These are phyloP conservation scores for Erodium trifolium DNA, from an alignment of 441 rosid genomes.

Conservation along the genomic window DNA sequence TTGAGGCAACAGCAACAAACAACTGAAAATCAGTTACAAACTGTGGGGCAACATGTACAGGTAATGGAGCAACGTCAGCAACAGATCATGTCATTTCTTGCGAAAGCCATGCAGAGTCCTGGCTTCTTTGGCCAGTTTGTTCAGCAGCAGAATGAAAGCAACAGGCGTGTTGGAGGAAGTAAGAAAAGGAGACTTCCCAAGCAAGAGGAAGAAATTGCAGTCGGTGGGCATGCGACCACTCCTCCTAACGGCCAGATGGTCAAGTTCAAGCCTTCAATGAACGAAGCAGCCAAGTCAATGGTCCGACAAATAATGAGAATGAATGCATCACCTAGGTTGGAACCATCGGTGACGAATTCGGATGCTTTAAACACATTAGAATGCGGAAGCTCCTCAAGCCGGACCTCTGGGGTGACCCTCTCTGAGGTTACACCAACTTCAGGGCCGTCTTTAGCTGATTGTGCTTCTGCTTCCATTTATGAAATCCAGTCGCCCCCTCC, in stretches of 20 bases:
- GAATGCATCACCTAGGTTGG: constrained; percentile 27
- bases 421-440: constrained; percentile 43
- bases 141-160: constrained; percentile 37
- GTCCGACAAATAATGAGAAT: constrained; percentile 37
- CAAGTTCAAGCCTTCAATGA: constrained; percentile 44
- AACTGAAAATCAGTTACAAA: constrained; percentile 45
- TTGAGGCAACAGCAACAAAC: constrained; percentile 67
- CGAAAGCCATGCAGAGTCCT: constrained; percentile 47
- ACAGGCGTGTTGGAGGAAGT: constrained; percentile 32
- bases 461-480: constrained; percentile 24
- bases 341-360: constrained; percentile 26
- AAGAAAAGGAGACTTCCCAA: constrained; percentile 48
- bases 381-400: constrained; percentile 30
- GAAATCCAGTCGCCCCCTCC: constrained; percentile 28
- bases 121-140: constrained; percentile 47
- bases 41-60: constrained; percentile 56
- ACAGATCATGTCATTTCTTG: constrained; percentile 62
- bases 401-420: constrained; percentile 36
- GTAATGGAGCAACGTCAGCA: constrained; percentile 63
- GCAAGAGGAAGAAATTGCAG: constrained; percentile 34
- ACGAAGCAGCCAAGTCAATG: constrained; percentile 48
- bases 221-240: constrained; percentile 19
- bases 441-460: constrained; percentile 26
- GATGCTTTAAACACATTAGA: constrained; percentile 32
- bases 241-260: constrained; percentile 41